Evolutionary conservation across 164 flowering plant species (phyloP), one percentile per base, ranked within the genome.

Genomic region (Tinospora cordifolia): DNA sequence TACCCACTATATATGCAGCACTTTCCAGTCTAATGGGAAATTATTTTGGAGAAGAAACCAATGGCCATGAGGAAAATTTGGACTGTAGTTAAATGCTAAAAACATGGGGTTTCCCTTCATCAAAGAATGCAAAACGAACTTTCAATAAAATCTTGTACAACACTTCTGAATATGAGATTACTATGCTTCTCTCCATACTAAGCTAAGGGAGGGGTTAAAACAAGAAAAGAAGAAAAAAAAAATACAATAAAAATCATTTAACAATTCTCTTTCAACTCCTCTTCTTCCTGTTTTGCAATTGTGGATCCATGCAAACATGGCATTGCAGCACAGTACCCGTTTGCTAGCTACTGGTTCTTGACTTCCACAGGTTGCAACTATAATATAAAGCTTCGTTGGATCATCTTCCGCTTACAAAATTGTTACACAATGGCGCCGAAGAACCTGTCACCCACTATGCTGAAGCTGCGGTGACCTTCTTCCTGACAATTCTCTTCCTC

Each of bases 401-500:
- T 69, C 39, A 41, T 68, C 62, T 69, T 47, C 39, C 19, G 1
- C 38, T 71, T 70, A 77, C 85, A 84, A 82, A 84, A 82, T 78
- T 83, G 84, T 74, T 68, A 21, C 25, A 34, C 21, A 36, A 24
- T 34, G 21, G 15, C 11, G 63, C 69, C 36, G 25, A 69, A 57
- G 63, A 47, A 1, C 11, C 25, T 14, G 58, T 54, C 14, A 24
- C 39, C 51, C 17, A 12, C 71, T 76, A 82, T 6, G 77, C 67
- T 34, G 81, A 83, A 74, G 77, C 74, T 68, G 84, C 41, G 19
- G 82, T 27, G 67, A 87, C 92, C 76, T 90, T 95, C 81, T 84
- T 89, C 81, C 86, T 77, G 9, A 90, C 86, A 38, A 91, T 66
- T 75, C 94, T 87, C 81, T 95, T 95, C 77, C 97, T 88, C 47